phyloP scores from a whole-genome alignment of 257 asterid genomes.

The Scutellaria minor region DNA sequence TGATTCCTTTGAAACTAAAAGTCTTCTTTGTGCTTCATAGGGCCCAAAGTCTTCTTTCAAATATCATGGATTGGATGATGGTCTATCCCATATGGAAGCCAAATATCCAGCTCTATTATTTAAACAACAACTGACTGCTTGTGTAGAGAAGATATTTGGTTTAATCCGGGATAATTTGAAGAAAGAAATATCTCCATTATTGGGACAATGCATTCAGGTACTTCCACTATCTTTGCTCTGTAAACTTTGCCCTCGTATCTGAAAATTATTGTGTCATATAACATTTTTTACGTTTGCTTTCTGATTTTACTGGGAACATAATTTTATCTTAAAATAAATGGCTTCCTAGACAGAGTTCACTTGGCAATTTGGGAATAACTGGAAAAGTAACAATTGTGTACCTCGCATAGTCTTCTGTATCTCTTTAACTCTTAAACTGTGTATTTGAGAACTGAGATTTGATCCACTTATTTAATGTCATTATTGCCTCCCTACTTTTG shows the following conservation, averaged over 20 bases:
- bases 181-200: constrained; percentile 90
- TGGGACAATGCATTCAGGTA: constrained; percentile 96
- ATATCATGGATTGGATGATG: constrained; percentile 76
- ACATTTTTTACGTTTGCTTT: constrained; percentile 15
- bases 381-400: no score
- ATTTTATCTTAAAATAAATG: not conserved
- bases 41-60: constrained; percentile 71
- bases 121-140: constrained; percentile 95
- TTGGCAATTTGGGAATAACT: not conserved
- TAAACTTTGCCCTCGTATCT: not conserved
- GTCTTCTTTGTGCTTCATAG: constrained; percentile 45
- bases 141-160: constrained; percentile 96
- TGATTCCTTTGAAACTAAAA: constrained; percentile 33
- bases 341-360: constrained; percentile 4
- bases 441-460: not conserved
- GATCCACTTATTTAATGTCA: not conserved
- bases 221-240: constrained; percentile 23
- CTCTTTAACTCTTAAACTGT: not conserved
- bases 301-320: not conserved
- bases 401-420: not conserved
- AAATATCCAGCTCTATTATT: constrained; percentile 88
- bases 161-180: constrained; percentile 94
- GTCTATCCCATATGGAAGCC: constrained; percentile 87
- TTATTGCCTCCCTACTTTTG: constrained; percentile 9
- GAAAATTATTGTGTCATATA: not conserved